phyloP scores from a whole-genome alignment of 305 asterid species.

The Solanum chacoense region DNA sequence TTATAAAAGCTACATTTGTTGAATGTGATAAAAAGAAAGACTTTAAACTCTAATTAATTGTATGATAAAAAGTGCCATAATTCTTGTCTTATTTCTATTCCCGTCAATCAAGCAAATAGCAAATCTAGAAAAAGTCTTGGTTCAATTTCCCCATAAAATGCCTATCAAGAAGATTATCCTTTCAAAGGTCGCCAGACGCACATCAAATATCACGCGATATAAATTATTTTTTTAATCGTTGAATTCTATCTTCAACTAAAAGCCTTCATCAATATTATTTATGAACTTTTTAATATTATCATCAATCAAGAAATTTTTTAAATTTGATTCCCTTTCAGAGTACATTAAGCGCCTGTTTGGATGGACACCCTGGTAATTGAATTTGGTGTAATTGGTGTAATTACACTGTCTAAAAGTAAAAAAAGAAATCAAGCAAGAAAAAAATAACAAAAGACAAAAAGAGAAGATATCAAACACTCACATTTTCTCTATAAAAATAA shows the following conservation, averaged over 20 bases:
- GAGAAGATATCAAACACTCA: neutral
- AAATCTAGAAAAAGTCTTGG: neutral
- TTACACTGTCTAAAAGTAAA: too few relatives aligned
- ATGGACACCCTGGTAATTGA: too few relatives aligned
- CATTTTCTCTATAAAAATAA: neutral
- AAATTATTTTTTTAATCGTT: neutral
- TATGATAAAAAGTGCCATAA: neutral
- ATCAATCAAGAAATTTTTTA: neutral
- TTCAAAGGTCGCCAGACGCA: fast-evolving
- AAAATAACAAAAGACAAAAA: neutral
- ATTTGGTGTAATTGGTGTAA: too few relatives aligned
- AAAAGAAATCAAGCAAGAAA: neutral
- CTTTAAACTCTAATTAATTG: neutral
- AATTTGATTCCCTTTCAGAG: neutral
- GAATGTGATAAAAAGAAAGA: neutral
- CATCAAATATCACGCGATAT: neutral
- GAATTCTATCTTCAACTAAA: neutral
- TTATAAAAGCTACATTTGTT: neutral
- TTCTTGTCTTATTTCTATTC: neutral
- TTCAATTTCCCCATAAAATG: neutral
- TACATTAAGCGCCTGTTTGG: too few relatives aligned
- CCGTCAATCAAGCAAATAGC: neutral
- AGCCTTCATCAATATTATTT: too few relatives aligned
- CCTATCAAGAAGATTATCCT: too few relatives aligned
- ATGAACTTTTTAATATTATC: neutral